A percentile compares a stretch with the other conserved stretches of the same genome.
Conservation (phyloP, 2,329 filamentous ascomycete species). For the Lachnellula subtilissima region DNA sequence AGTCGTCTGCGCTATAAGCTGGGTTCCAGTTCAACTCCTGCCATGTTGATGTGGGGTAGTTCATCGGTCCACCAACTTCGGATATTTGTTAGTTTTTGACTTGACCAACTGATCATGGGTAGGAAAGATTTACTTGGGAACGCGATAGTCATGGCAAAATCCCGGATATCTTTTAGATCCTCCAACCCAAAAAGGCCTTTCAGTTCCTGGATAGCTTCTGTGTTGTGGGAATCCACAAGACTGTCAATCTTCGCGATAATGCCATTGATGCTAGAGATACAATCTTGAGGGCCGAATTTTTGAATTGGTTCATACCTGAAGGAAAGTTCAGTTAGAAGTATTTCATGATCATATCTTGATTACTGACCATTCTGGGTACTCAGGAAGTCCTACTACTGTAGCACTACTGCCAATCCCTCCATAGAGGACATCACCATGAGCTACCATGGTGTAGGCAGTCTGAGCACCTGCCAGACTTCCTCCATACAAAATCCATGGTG, state of each 20-base stretch:
- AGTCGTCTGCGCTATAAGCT: slow-evolving; percentile 39
- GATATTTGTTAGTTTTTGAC: slow-evolving; percentile 1
- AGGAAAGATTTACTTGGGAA: slow-evolving; percentile 31
- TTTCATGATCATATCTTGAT: not conserved
- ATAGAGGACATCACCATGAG: slow-evolving; percentile 41
- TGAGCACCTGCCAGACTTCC: slow-evolving; percentile 41
- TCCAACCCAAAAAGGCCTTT: slow-evolving; percentile 45
- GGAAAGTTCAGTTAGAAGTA: not conserved
- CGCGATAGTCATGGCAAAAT: slow-evolving; percentile 45
- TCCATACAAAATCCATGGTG: slow-evolving; percentile 43
- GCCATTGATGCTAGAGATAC: slow-evolving; percentile 42
- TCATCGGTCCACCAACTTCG: slow-evolving; percentile 39
- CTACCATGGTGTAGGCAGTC: slow-evolving; percentile 41
- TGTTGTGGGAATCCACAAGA: slow-evolving; percentile 40
- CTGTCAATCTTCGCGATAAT: slow-evolving; percentile 47
- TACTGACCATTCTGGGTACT: slow-evolving; percentile 43
- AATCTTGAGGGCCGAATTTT: slow-evolving; percentile 45
- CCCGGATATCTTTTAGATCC: slow-evolving; percentile 39
- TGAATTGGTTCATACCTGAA: slow-evolving; percentile 41
- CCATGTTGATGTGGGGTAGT: slow-evolving; percentile 48
- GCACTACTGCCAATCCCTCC: slow-evolving; percentile 46
- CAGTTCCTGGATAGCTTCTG: slow-evolving; percentile 39
- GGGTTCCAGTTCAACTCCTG: slow-evolving; percentile 49
- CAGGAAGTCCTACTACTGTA: slow-evolving; percentile 37
- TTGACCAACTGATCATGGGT: not conserved